Percentiles rank a stretch among this genome's conserved stretches.
These are phyloP conservation scores for Xylaria sp. DNA, from an alignment of 2,329 filamentous ascomycete species.

Conservation along the genomic window DNA sequence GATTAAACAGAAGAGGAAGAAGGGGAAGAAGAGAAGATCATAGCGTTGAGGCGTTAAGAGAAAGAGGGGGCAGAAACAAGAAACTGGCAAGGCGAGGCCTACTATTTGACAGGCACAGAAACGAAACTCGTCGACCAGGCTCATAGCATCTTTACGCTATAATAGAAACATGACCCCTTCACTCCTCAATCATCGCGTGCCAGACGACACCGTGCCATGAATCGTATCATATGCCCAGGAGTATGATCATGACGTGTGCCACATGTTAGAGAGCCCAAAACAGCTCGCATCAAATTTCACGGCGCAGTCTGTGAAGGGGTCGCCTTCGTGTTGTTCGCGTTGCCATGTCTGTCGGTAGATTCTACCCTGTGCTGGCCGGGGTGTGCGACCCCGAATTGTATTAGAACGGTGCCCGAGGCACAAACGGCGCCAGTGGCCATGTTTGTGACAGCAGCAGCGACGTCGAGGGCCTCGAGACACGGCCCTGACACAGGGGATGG, in stretches of 20 bases:
- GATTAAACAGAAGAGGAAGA: conserved; percentile 38
- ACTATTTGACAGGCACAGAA: conserved; percentile 29
- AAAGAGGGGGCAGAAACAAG: conserved; percentile 38
- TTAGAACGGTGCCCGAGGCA: conserved; percentile 8
- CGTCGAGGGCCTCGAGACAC: conserved; percentile 36
- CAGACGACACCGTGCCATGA: neutral
- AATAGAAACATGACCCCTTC: conserved; percentile 16
- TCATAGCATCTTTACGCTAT: conserved; percentile 2
- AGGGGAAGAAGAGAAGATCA: conserved; percentile 41
- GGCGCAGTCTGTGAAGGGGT: conserved; percentile 17
- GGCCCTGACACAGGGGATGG: conserved; percentile 36
- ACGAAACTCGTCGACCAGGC: conserved; percentile 31
- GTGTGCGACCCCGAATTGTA: conserved; percentile 14
- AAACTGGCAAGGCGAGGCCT: conserved; percentile 33
- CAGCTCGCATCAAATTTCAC: conserved; percentile 12
- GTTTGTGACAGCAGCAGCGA: conserved; percentile 41
- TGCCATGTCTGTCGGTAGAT: conserved; percentile 14
- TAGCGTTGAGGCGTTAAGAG: conserved; percentile 30
- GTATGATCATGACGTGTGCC: conserved; percentile 15
- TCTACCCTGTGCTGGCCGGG: conserved; percentile 8
- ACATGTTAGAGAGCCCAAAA: conserved; percentile 18
- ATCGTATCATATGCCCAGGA: conserved; percentile 20
- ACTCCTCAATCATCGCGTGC: conserved; percentile 3
- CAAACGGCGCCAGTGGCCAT: conserved; percentile 21
- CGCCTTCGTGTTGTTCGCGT: conserved; percentile 1